Percentiles rank a stretch among this genome's conserved stretches.
phyloP scores from a whole-genome alignment of 345 rosid species.

The Anastatica hierochuntica region DNA sequence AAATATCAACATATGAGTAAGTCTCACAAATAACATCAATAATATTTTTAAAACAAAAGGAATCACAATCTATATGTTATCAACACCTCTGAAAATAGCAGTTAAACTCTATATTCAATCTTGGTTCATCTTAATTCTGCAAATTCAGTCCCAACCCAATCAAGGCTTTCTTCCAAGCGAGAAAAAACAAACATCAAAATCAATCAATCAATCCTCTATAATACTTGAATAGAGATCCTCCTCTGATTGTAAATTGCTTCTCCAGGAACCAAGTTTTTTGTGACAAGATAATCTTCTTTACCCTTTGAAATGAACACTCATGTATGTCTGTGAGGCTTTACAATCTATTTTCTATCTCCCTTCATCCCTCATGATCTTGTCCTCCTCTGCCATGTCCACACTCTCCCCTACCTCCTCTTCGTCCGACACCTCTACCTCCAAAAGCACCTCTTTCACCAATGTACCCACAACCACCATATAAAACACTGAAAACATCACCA shows the following conservation, averaged over 20 bases:
- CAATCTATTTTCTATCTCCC: constrained; percentile 77
- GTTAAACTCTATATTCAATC: constrained; percentile 89
- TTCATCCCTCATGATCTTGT: constrained; percentile 78
- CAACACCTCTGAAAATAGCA: constrained; percentile 96
- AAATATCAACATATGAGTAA: not conserved
- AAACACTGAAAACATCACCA: too few species aligned
- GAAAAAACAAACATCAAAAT: not conserved
- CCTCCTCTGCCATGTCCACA: constrained; percentile 35
- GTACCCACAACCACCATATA: too few species aligned
- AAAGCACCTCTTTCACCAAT: too few species aligned
- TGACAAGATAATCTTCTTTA: constrained; percentile 86
- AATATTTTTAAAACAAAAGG: not conserved
- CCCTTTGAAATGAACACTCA: constrained; percentile 90
- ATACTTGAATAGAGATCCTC: constrained; percentile 79
- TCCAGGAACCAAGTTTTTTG: constrained; percentile 84
- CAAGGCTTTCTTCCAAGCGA: too few species aligned
- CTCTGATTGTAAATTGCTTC: constrained; percentile 95
- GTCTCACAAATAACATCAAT: not conserved
- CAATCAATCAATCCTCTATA: not conserved
- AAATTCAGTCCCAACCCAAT: not conserved
- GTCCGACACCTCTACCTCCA: too few species aligned
- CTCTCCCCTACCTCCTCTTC: constrained; percentile 36
- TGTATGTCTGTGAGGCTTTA: constrained; percentile 82
- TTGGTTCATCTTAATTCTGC: constrained; percentile 86
- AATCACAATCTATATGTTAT: constrained; percentile 86